phyloP scores from a whole-genome alignment of 2,329 filamentous ascomycete genomes.

The Colletotrichum viniferum region DNA sequence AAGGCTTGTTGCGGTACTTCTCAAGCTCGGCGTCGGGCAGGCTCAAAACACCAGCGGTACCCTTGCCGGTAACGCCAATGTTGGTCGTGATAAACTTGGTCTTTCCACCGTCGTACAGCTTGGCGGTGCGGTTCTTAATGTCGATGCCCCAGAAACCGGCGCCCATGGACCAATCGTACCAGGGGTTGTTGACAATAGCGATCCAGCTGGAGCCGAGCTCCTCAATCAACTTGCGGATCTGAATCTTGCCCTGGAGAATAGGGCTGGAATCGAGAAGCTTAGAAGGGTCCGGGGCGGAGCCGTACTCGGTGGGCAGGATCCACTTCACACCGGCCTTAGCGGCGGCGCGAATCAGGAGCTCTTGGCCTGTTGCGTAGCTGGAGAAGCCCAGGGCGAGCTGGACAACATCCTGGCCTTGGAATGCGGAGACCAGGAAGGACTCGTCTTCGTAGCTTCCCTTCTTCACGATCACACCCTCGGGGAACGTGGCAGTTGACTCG shows the following conservation, averaged over 20 bases:
- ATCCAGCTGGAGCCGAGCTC: constrained; percentile 36
- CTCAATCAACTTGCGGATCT: constrained; percentile 30
- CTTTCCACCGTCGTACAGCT: constrained; percentile 59
- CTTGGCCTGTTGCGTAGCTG: constrained; percentile 41
- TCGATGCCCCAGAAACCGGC: constrained; percentile 35
- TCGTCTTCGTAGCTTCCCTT: constrained; percentile 52
- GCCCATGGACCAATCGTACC: constrained; percentile 34
- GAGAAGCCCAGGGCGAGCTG: constrained; percentile 25
- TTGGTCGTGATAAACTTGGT: constrained; percentile 63
- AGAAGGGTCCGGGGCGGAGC: constrained; percentile 33
- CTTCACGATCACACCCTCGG: constrained; percentile 39
- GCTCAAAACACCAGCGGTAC: constrained; percentile 39
- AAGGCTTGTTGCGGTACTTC: constrained; percentile 45
- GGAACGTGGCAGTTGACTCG: constrained; percentile 44
- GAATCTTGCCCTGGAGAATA: constrained; percentile 29
- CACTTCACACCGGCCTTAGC: constrained; percentile 58
- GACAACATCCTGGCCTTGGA: constrained; percentile 37
- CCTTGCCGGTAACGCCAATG: constrained; percentile 58
- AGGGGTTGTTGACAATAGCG: constrained; percentile 34
- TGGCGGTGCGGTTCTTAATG: constrained; percentile 30
- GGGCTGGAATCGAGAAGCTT: constrained; percentile 22
- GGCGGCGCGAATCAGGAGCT: constrained; percentile 56
- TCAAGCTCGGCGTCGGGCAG: constrained; percentile 29
- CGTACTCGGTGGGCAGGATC: constrained; percentile 58
- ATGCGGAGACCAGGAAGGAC: constrained; percentile 28